Base-by-base conservation (phyloP, 179 eudicot species). In the Carnegiea gigantea region DNA sequence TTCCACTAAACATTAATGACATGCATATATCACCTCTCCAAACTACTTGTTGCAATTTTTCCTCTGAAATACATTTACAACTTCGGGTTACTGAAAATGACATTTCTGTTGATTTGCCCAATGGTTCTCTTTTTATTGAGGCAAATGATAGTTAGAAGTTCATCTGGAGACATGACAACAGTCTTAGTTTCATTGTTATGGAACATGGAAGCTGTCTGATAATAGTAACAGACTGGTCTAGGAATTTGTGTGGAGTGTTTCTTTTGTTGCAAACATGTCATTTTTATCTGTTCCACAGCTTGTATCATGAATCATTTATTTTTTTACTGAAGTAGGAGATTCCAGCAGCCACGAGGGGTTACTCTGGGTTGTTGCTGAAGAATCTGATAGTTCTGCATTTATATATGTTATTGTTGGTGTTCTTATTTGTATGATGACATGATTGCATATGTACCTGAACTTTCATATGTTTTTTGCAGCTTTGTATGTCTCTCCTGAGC, bases 401-500 rank as follows among this genome's bases (percentile, higher is more conserved):
- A 44, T 44, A 9, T 65, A 26, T 21, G n/a, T 15, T 26, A 2
- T 48, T 82, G 43, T 57, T 76, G 26, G 70, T 49, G 4, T 21
- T 20, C 11, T 20, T 43, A 33, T 8, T 68, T 67, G 46, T 6
- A 20, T 9, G 13, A 51, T 71, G 20, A 30, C 46, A 17, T 57
- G 64, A 40, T 70, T 40, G 57, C 53, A 30, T 40, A 40, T 7
- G 26, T 82, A 77, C 75, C 48, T 78, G 43, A 64, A 23, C 4
- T 73, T 48, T 21, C 9, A 17, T 79, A 9, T 79, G 18, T 65
- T 21, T 78, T 71, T 71, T 84, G 77, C 84, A 81, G 81, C 48
- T 75, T 70, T 70, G 14, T 28, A 21, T 26, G 54, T 26, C 20
- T 75, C 64, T 40, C 64, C 38, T 79, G 72, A 78, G 36, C 73